Conservation (phyloP, 345 rosid genomes). For the Rhodamnia rubescens region DNA sequence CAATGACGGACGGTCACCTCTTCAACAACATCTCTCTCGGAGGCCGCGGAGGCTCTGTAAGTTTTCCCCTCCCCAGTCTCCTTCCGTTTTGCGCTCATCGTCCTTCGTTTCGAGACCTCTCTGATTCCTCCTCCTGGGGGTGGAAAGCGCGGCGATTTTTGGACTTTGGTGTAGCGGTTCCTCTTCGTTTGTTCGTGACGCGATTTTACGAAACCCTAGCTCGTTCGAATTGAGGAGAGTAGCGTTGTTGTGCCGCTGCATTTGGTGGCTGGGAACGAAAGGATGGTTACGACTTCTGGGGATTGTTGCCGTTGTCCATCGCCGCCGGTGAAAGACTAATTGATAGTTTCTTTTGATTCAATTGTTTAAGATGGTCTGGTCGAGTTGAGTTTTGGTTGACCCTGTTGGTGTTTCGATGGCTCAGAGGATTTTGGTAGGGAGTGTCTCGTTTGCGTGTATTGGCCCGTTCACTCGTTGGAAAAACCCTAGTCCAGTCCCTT, state of each 20-base stretch:
- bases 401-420: neutral
- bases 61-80: neutral
- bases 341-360: neutral
- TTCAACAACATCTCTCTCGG: constrained; percentile 77
- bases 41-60: constrained; percentile 80
- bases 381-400: neutral
- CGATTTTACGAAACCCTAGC: neutral
- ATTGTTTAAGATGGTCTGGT: neutral
- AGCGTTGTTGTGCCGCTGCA: neutral
- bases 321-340: neutral
- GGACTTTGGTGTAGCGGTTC: neutral
- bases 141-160: neutral
- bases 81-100: neutral
- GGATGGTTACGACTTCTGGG: neutral
- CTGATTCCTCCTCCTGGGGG: neutral
- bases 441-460: neutral
- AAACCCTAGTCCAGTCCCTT: neutral
- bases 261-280: neutral
- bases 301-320: neutral
- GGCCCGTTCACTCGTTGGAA: neutral
- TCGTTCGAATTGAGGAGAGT: neutral
- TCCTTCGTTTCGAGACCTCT: neutral
- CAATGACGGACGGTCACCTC: constrained; percentile 69
- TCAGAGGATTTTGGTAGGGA: neutral
- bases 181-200: neutral